phyloP scores from a whole-genome alignment of 768 basidiomycete genomes.

The Leucosporidium creatinivorum region DNA sequence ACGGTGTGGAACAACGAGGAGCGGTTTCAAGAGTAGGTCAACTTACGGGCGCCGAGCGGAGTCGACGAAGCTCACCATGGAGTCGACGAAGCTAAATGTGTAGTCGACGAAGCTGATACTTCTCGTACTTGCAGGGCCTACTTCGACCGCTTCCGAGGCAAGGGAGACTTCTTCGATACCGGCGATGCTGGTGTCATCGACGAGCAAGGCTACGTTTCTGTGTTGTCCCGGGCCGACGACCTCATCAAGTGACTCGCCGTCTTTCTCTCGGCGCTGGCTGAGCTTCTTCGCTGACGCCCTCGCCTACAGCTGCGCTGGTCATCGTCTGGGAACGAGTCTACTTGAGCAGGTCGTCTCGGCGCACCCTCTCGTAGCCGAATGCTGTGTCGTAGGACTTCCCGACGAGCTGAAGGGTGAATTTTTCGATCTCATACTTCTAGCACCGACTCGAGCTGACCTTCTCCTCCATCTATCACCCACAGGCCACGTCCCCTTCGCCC shows the following conservation, averaged over 20 bases:
- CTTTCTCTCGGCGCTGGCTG: background rate
- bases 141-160: slow-evolving; percentile 5
- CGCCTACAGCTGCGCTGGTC: background rate
- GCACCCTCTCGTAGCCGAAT: slow-evolving; percentile 6
- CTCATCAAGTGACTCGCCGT: slow-evolving; percentile 6
- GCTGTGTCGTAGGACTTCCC: slow-evolving; percentile 12
- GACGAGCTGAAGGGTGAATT: slow-evolving; percentile 3
- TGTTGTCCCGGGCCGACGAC: slow-evolving; percentile 6
- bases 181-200: slow-evolving; percentile 5
- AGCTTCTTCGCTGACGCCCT: background rate
- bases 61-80: no score
- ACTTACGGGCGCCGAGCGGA: no score
- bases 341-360: slow-evolving; percentile 8
- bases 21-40: slow-evolving; percentile 6
- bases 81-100: no score
- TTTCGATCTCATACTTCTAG: no score
- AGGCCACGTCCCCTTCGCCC: slow-evolving; percentile 7
- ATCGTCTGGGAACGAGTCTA: slow-evolving; percentile 3
- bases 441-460: no score
- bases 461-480: background rate
- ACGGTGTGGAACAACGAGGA: slow-evolving; percentile 1
- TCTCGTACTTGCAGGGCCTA: slow-evolving; percentile 1
- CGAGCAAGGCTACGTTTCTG: slow-evolving; percentile 7
- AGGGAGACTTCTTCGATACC: slow-evolving; percentile 7
- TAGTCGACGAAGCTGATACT: background rate